Evolutionary conservation across 139 green algal species (phyloP), one percentile per base, ranked within the genome.

Genomic region (Micromonas commoda): DNA sequence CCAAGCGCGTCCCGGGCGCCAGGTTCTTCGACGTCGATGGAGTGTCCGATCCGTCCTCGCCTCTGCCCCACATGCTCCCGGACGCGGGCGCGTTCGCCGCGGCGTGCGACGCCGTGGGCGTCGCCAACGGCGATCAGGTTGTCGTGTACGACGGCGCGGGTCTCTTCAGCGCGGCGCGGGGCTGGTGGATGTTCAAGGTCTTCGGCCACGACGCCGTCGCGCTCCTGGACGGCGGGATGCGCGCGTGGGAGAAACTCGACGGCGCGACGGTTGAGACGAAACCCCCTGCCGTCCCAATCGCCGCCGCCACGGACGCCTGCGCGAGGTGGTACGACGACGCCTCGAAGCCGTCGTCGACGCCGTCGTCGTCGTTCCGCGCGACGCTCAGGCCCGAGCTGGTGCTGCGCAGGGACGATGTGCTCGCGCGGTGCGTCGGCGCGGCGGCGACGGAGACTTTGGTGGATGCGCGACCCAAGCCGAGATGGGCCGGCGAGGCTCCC

Each of bases 101-200:
- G 3, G 93, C 92, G 1, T 85, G 88, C 45, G 88, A 96, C 63
- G 89, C 88, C 0, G 82, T 98, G 31, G 88, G 88, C 63, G 88
- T 98, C 23, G 77, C 32, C 28, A 83, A 84, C 29, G 77, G 86
- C 54, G 85, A 87, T 57, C 60, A 71, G 0, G 82, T 98, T 37
- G 91, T 98, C 23, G 72, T 97, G 34, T 98, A 98, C 74, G 94
- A 98, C 84, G 76, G 90, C 33, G 45, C 83, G 37, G 93, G 94
- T 64, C 83, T 96, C 29, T 98, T 97, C 85, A 91, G 83, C 45
- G 86, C 90, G 0, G 88, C 94, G 0, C 81, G 94, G 2, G 89
- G 80, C 0, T 98, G 94, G 94, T 98, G 91, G 90, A 97, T 92
- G 2, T 95, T 94, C 85, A 82, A 82, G 9, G 84, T 85, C 16